Conservation (phyloP, 208 protist species). For the Leishmania aethiopica region DNA sequence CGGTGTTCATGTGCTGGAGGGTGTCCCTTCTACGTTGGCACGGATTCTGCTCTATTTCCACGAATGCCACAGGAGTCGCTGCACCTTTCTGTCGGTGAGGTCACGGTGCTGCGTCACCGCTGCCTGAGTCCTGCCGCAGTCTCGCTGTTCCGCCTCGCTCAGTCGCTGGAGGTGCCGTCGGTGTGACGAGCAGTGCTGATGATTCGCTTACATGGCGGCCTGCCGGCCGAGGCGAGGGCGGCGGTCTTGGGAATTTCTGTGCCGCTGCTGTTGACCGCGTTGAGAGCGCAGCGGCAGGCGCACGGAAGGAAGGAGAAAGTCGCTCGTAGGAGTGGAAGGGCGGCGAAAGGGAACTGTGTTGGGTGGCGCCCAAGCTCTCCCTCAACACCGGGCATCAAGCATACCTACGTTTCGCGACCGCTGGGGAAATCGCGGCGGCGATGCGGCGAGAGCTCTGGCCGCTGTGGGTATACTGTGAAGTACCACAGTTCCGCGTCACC, state of each 20-base stretch:
- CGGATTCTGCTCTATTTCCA: constrained; percentile 78
- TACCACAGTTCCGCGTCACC: constrained; percentile 81
- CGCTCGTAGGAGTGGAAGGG: constrained; percentile 72
- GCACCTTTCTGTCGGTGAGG: constrained; percentile 80
- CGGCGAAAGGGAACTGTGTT: constrained; percentile 62
- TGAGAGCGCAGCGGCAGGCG: constrained; percentile 43
- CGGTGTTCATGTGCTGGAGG: constrained; percentile 67
- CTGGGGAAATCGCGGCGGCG: constrained; percentile 36
- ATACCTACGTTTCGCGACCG: constrained; percentile 55
- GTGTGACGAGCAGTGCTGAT: constrained; percentile 45
- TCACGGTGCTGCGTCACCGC: constrained; percentile 93
- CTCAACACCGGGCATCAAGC: constrained; percentile 68
- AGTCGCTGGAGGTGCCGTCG: constrained; percentile 54
- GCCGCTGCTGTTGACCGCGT: constrained; percentile 48
- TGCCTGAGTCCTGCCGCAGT: constrained; percentile 25
- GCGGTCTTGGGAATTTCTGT: constrained; percentile 46
- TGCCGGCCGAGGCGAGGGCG: constrained; percentile 35
- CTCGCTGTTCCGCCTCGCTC: constrained; percentile 69
- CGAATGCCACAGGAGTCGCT: constrained; percentile 60
- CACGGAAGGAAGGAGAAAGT: constrained; percentile 29
- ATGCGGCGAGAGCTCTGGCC: constrained; percentile 71
- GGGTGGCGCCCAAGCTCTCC: constrained; percentile 82
- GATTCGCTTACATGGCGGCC: constrained; percentile 51
- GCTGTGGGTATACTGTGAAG: constrained; percentile 89
- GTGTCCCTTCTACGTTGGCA: constrained; percentile 84